Conservation (phyloP, 23 red algal genomes). For the Gracilaria gracilis region DNA sequence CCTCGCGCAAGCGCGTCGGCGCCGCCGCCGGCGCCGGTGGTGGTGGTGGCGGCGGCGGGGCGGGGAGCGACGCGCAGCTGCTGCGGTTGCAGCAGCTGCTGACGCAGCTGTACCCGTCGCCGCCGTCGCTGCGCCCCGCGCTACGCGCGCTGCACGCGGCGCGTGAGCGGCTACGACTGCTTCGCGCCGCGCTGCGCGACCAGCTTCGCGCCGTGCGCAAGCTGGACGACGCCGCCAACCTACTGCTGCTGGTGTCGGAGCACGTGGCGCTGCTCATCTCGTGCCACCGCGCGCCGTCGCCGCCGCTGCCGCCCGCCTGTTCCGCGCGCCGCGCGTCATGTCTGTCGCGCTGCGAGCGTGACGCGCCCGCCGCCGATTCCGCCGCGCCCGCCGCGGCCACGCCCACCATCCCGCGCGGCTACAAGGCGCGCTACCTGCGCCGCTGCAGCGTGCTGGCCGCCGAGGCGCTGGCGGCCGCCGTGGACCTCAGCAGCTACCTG, state of each 20-base stretch:
- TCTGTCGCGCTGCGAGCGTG: no score
- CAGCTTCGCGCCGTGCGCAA: conserved; percentile 27
- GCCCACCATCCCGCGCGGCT: conserved; percentile 30
- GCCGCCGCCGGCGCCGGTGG: no score
- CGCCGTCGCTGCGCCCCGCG: not conserved
- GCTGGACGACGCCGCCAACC: conserved; percentile 43
- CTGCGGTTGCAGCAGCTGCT: not conserved
- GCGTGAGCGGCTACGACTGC: conserved; percentile 5
- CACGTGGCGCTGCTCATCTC: conserved; percentile 45
- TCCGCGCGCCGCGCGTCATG: no score
- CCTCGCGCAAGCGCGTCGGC: no score
- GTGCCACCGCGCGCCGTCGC: conserved; percentile 30
- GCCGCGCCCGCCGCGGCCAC: not conserved
- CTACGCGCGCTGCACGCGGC: not conserved
- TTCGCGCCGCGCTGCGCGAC: conserved; percentile 13
- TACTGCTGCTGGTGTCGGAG: conserved; percentile 35
- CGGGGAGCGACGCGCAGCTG: no score
- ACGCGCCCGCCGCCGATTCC: not conserved
- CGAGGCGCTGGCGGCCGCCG: conserved; percentile 35
- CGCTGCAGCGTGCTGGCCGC: conserved; percentile 28
- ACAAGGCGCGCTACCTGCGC: conserved; percentile 33
- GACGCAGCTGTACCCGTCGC: conserved; percentile 16
- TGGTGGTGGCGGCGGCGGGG: no score
- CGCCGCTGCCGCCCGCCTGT: not conserved
- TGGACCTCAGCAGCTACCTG: conserved; percentile 42